phyloP scores from a whole-genome alignment of 2,329 filamentous ascomycete species.

The Bipolaris bicolor region DNA sequence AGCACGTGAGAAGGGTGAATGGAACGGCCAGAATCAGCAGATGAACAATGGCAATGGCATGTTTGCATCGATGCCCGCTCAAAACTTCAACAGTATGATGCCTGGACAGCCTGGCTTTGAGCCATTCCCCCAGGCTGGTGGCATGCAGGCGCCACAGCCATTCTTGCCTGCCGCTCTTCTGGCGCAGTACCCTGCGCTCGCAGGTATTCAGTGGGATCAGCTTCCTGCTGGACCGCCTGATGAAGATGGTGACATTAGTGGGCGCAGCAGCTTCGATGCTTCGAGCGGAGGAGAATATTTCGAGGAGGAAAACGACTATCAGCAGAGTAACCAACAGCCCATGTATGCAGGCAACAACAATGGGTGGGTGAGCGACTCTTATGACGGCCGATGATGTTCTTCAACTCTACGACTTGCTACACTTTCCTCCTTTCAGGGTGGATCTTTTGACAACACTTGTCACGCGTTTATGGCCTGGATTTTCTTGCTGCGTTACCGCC shows the following conservation, averaged over 20 bases:
- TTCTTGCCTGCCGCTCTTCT: slow-evolving; percentile 84
- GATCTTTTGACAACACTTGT: background rate
- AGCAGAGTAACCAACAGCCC: slow-evolving; percentile 30
- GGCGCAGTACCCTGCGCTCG: slow-evolving; percentile 91
- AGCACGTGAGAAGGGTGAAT: slow-evolving; percentile 75
- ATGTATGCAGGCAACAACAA: slow-evolving; percentile 38
- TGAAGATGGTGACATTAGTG: slow-evolving; percentile 69
- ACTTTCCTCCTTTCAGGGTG: background rate
- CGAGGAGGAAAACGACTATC: slow-evolving; percentile 68
- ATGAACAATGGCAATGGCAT: slow-evolving; percentile 57
- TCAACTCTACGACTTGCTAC: background rate
- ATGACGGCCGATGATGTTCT: slow-evolving; percentile 17
- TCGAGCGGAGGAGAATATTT: slow-evolving; percentile 73
- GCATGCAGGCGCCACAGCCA: slow-evolving; percentile 37
- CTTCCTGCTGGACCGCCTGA: slow-evolving; percentile 68
- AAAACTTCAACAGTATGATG: slow-evolving; percentile 43
- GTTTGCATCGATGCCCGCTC: slow-evolving; percentile 39
- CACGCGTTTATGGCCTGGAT: slow-evolving; percentile 16
- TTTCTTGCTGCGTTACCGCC: background rate
- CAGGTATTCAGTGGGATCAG: slow-evolving; percentile 83
- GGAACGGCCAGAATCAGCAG: slow-evolving; percentile 63
- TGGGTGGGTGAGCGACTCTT: slow-evolving; percentile 47
- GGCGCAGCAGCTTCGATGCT: slow-evolving; percentile 77
- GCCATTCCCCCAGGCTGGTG: slow-evolving; percentile 31
- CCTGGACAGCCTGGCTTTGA: slow-evolving; percentile 45